Percentiles rank a stretch among this genome's conserved stretches.
Evolutionary conservation across 495 filamentous ascomycete species (phyloP).

Genomic region (Penicillium dipodomyicola): DNA sequence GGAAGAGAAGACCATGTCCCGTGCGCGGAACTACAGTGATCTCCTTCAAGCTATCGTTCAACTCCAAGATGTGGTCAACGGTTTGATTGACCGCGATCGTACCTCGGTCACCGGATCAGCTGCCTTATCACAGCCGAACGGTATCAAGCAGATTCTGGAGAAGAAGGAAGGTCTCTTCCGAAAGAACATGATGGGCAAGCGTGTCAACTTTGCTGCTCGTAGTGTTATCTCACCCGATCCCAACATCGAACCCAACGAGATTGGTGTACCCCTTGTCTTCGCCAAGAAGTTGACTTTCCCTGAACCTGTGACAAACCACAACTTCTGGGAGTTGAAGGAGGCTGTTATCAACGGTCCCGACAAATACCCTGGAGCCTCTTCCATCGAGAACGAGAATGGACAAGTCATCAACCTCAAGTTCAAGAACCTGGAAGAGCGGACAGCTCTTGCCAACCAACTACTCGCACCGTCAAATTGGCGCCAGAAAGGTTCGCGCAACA

Average conservation of each 20-base stretch:
- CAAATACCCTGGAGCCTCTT: constrained; percentile 89
- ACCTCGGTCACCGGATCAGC: constrained; percentile 75
- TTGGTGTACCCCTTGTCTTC: constrained; percentile 96
- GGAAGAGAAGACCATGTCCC: constrained; percentile 38
- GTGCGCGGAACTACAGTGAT: constrained; percentile 55
- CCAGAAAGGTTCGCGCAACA: constrained; percentile 75
- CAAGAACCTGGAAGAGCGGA: constrained; percentile 80
- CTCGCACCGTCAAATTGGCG: constrained; percentile 80
- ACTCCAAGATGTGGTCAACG: constrained; percentile 88
- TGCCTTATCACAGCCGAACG: constrained; percentile 43
- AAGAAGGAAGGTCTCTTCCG: constrained; percentile 98
- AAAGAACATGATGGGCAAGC: constrained; percentile 99
- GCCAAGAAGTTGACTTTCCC: constrained; percentile 95
- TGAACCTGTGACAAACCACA: constrained; percentile 95
- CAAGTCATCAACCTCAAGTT: constrained; percentile 83
- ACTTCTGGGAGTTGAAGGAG: constrained; percentile 90
- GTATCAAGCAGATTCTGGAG: constrained; percentile 96
- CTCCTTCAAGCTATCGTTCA: constrained; percentile 70
- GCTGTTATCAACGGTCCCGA: constrained; percentile 94
- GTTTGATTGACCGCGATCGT: constrained; percentile 80
- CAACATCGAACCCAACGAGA: constrained; percentile 98
- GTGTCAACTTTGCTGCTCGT: constrained; percentile 96
- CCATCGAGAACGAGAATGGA: constrained; percentile 94
- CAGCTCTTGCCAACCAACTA: constrained; percentile 84
- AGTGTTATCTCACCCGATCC: constrained; percentile 98